phyloP scores from a whole-genome alignment of 768 basidiomycete genomes.

The Mycena crocata region DNA sequence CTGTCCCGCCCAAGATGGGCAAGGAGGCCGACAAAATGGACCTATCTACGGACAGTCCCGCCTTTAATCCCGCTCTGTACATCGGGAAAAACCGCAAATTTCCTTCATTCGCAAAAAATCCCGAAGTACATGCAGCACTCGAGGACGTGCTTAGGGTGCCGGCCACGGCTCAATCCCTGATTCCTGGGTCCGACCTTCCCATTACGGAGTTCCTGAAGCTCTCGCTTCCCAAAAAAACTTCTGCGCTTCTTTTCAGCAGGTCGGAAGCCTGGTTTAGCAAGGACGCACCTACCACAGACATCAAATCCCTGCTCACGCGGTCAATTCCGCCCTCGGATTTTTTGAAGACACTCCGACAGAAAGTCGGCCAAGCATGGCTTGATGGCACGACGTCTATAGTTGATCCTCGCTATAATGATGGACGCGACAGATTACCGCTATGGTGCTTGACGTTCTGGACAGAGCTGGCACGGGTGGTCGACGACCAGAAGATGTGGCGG shows the following conservation, averaged over 20 bases:
- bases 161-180: background rate
- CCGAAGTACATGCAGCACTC: no score
- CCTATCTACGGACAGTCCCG: background rate
- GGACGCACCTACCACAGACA: background rate
- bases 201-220: conserved; percentile 7
- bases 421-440: background rate
- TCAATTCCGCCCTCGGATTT: background rate
- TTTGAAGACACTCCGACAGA: background rate
- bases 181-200: conserved; percentile 5
- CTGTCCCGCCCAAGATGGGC: background rate
- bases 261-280: background rate
- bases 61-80: background rate
- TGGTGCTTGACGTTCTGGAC: conserved; percentile 2
- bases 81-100: background rate
- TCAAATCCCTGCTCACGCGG: background rate
- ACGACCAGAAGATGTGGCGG: background rate
- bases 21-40: background rate
- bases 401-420: conserved; percentile 1
- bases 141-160: background rate
- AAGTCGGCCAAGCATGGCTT: background rate
- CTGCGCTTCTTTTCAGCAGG: background rate
- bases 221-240: background rate
- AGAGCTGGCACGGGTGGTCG: background rate
- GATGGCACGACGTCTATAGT: background rate
- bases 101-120: background rate